Base-by-base conservation (phyloP, 2,329 filamentous ascomycete genomes). In the Nemania serpens region DNA sequence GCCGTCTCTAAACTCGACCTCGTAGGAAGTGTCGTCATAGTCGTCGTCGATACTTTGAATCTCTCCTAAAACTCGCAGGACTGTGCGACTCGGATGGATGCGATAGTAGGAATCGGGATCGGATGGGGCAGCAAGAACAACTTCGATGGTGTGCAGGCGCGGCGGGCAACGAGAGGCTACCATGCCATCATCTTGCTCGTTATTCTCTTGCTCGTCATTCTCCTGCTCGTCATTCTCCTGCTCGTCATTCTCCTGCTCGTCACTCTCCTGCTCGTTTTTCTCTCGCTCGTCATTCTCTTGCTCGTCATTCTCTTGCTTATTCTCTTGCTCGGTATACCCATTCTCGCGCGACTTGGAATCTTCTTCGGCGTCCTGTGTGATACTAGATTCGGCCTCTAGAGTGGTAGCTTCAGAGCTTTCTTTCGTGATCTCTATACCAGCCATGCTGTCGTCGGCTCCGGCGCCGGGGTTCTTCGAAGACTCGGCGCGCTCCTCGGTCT, bases 1-100 rank as follows among this genome's bases (percentile, higher is more conserved):
- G 22, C 80, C 81, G 64, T 83, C 81, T 33, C 76, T 76, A 49
- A 81, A 82, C 60, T 81, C 79, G 11, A 79, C 72, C 4, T 66
- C 69, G 45, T 78, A 79, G 20, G 69, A 69, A 1, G 67, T 20
- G 10, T 74, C 66, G 9, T 70, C 68, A 1, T 66, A 66, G 0
- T 67, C 61, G 10, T 74, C 66, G 7, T 70, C 68, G 1, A 66
- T 66, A 0, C 67, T 61, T 13, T 71, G 62, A 13, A 72, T 63
- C 54, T 77, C 67, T 5, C 72, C 70, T 1, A 75, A 46, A 4
- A 83, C 65, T 3, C 66, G 69, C 37, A 79, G 74, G 13, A 82
- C 71, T 2, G 73, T 69, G 36, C 76, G 69, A 59, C 78, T 81
- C 1, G 69, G 64, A 9, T 67, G 59, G 29, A 74, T 66, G 39